Conservation (phyloP, 2,329 filamentous ascomycete species). For the Cryphonectria japonica region DNA sequence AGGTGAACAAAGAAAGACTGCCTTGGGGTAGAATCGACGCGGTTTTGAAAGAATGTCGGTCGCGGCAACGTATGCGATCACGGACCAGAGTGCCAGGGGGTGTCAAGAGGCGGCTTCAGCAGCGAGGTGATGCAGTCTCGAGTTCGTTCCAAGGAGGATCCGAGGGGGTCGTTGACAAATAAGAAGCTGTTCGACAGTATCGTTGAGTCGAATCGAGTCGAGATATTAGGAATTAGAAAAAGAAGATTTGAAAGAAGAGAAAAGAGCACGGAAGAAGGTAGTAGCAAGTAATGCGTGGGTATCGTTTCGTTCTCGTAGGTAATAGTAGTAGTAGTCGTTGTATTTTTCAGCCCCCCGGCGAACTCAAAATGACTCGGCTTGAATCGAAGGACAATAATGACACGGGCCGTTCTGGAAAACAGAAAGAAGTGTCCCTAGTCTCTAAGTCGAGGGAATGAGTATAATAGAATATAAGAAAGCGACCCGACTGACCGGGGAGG, state of each 20-base stretch:
- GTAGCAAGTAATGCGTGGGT: slow-evolving; percentile 12
- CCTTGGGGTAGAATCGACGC: background rate
- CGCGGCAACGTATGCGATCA: background rate
- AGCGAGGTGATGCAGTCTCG: slow-evolving; percentile 15
- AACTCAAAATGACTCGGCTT: slow-evolving; percentile 7
- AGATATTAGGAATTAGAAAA: slow-evolving; percentile 22
- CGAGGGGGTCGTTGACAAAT: background rate
- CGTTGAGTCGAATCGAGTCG: slow-evolving; percentile 3
- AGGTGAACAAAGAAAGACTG: background rate
- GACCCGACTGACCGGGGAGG: slow-evolving; percentile 2
- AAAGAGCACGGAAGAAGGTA: background rate
- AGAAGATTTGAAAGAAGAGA: background rate
- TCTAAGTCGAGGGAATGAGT: background rate
- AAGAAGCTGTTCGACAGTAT: slow-evolving; percentile 2
- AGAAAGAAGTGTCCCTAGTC: background rate
- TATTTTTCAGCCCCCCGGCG: background rate
- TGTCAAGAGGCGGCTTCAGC: slow-evolving; percentile 1
- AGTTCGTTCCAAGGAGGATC: slow-evolving; percentile 7
- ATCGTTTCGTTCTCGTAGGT: slow-evolving; percentile 16
- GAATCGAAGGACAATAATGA: slow-evolving; percentile 7
- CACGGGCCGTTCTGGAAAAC: slow-evolving; percentile 5
- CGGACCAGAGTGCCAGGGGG: slow-evolving; percentile 11
- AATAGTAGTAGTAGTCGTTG: background rate
- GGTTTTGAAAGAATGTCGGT: background rate
- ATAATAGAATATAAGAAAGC: background rate